Percentiles rank a stretch among this genome's conserved stretches.
Conservation (phyloP, 2,329 filamentous ascomycete species). For the Colletotrichum sp. region DNA sequence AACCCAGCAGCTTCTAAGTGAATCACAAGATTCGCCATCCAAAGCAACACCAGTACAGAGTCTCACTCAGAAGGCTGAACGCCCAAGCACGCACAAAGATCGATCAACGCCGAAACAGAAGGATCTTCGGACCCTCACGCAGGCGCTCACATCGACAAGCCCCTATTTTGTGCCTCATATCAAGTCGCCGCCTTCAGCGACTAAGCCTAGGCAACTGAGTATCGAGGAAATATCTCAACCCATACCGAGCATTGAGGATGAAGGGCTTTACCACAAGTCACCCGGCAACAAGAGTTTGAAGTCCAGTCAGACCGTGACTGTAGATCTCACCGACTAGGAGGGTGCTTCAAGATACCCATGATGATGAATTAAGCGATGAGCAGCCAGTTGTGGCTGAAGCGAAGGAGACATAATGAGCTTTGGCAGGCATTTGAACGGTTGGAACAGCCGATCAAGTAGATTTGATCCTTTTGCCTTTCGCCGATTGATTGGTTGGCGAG, state of each 20-base stretch:
- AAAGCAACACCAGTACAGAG: not conserved
- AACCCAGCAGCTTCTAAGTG: not conserved
- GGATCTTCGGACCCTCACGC: not conserved
- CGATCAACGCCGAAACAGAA: not conserved
- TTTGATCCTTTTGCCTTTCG: not conserved
- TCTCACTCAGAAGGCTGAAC: not conserved
- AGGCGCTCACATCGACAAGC: not conserved
- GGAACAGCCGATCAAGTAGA: not conserved
- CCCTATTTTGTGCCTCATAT: not conserved
- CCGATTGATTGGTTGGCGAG: not conserved
- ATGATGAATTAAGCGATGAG: not conserved
- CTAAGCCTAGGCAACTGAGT: not conserved
- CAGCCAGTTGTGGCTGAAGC: not conserved
- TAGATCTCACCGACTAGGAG: conserved; percentile 10
- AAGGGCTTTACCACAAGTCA: not conserved
- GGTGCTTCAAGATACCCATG: not conserved
- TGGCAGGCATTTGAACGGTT: not conserved
- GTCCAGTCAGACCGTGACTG: not conserved
- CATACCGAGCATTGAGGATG: conserved; percentile 1
- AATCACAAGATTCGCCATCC: not conserved
- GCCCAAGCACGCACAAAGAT: not conserved
- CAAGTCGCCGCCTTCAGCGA: not conserved
- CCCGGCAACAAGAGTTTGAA: not conserved
- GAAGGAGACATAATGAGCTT: not conserved
- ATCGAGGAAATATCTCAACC: not conserved